Base-by-base conservation (phyloP, 805 yeast species). In the Myxozyma neotropica region DNA sequence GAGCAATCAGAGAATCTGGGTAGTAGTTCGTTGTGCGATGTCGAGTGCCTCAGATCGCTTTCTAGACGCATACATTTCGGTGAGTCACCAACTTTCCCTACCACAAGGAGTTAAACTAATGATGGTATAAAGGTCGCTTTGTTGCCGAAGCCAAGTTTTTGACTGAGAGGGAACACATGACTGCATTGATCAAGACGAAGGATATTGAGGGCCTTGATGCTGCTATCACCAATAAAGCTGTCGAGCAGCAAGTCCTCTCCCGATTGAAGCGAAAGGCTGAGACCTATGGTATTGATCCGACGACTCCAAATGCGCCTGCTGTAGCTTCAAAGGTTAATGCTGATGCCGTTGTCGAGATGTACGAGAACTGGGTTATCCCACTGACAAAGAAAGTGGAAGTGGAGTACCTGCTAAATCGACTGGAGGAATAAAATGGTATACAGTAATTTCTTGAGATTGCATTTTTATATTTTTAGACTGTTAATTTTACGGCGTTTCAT, bases 1-100 rank as follows among this genome's bases (percentile, higher is more conserved):
- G 95, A 91, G 57, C 95, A 91, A 69, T 76, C 79, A 43, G 97
- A 91, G 71, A 94, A 92, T 73, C 78, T 84, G 56, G 99, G 99
- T 1, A 87, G 96, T 27, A 89, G 94, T 40, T 86, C 96, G 2
- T 77, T 84, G 40, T 79, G 89, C 63, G 99, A 94, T 71, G 88
- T 93, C 58, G 96, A 88, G 66, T 83, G 88, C 66, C 79, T 94
- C 66, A 97, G 94, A 73, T 86, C 96, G 4, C 75, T 94, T 46
- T 88, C 96, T 7, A 80, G 99, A 69, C 81, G 99, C 71, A 89
- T 94, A 67, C 99, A 94, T 75, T 94, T 93, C 75, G 99, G 99
- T 51, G 89, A 88, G 58, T 19, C 10, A 12, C 7, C 29, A 21
- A 4, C 23, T 23, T 27, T 10, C 36, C 17, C 21, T 35, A 12